Evolutionary conservation across 345 rosid genomes (phyloP), one percentile per base, ranked within the genome.

Genomic region (Ceriops decandra): DNA sequence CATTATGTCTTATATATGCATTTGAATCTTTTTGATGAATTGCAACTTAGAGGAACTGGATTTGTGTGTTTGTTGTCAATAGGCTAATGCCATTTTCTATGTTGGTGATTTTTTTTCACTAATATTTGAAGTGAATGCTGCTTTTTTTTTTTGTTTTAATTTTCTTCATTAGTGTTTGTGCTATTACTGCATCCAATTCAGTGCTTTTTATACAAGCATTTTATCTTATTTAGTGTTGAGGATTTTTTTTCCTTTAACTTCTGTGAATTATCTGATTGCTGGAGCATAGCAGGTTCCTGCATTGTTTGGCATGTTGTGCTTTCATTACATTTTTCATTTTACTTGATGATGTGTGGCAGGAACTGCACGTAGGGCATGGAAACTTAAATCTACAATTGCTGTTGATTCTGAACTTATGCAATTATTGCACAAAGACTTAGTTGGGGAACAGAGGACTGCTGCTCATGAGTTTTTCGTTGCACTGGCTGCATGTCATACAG

Each of bases 401-500:
- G 77, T 83, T 52, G 89, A 86, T 80, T 60, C 80, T 24, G 64
- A 79, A 38, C 82, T 86, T 19, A 56, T 82, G 87, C 71, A 81
- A 57, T 72, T 88, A 75, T 76, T 88, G 76, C 83, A 80, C 80
- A 77, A 78, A 72, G 82, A 86, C 70, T 74, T 81, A 69, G 62
- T 60, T 73, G 85, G 65, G 26, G 91, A 73, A 70, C 88, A 85
- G 66, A 82, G 85, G 75, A 75, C 78, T 75, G 82, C 78, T 52
- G 88, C 88, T 5, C 87, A 84, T 72, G 84, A 83, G 62, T 87
- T 85, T 71, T 89, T 87, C 80, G 85, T 87, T 68, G 76, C 90
- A 6, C 76, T 89, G 72, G 90, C 88, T 64, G 90, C 90, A 19
- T 85, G 91, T 68, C 85, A 89, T 69, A 89, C 90, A 0, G 90